These are phyloP conservation scores for Rhytidiadelphus loreus DNA, from an alignment of 225 moss, liverwort and hornwort genomes.

Conservation along the genomic window DNA sequence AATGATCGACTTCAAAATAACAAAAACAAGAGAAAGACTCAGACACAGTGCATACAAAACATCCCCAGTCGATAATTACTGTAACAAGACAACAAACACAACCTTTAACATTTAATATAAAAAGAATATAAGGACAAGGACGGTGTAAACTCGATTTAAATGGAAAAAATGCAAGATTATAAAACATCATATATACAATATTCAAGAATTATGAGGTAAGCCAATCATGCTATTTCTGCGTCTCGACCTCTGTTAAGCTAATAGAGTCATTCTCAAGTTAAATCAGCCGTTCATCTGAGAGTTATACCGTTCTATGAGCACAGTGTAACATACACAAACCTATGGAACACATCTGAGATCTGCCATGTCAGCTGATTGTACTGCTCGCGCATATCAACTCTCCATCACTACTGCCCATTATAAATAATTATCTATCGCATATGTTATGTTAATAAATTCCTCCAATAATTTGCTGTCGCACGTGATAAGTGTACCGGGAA, in stretches of 20 bases:
- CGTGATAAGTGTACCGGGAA: neutral
- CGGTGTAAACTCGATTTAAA: neutral
- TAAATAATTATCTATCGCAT: neutral
- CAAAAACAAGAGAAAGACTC: neutral
- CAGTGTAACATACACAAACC: neutral
- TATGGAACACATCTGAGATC: neutral
- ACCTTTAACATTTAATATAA: neutral
- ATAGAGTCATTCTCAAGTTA: neutral
- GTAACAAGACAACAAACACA: neutral
- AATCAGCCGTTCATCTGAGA: neutral
- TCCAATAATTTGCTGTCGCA: neutral
- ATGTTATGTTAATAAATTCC: neutral
- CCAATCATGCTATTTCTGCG: neutral
- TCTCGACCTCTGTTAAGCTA: neutral
- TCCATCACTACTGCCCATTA: neutral
- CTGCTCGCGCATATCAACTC: neutral
- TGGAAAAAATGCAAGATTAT: neutral
- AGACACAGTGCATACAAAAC: neutral
- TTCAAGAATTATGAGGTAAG: neutral
- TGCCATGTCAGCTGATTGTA: neutral
- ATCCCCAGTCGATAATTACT: neutral
- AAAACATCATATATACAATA: neutral
- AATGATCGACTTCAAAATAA: constrained; percentile 14
- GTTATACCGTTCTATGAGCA: neutral
- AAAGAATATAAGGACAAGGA: neutral